Conservation (phyloP, 371 early-diverging fungal species). For the Circinella umbellata region DNA sequence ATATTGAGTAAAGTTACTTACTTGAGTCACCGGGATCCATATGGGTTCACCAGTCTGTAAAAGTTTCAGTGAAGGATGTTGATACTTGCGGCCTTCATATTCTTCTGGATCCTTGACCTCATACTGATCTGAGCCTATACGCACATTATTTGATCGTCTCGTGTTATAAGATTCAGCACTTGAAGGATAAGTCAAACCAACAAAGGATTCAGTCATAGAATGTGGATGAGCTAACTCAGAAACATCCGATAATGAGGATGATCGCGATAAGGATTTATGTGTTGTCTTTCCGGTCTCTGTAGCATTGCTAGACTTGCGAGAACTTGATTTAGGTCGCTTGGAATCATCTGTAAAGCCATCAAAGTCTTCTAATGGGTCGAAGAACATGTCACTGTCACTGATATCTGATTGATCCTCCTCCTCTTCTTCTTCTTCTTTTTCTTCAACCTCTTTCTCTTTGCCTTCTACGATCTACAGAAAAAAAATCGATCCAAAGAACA, state of each 20-base stretch:
- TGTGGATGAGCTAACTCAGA: constrained; percentile 30
- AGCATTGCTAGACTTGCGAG: constrained; percentile 3
- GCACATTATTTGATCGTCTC: constrained; percentile 28
- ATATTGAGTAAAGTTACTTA: constrained; percentile 18
- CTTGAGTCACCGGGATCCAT: constrained; percentile 77
- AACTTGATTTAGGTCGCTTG: constrained; percentile 9
- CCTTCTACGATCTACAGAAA: too few relatives aligned
- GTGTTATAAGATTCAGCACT: constrained; percentile 24
- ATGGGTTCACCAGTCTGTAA: constrained; percentile 63
- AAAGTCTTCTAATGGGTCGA: constrained; percentile 42
- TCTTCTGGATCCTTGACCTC: constrained; percentile 34
- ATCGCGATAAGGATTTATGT: constrained; percentile 17
- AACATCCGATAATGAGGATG: constrained; percentile 31
- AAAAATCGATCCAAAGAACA: too few relatives aligned
- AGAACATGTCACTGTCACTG: constrained; percentile 35
- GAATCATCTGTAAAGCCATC: not conserved
- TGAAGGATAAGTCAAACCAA: constrained; percentile 51
- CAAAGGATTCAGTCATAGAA: constrained; percentile 52
- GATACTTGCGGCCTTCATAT: constrained; percentile 34
- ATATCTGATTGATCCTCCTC: constrained; percentile 16
- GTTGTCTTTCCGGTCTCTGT: not conserved
- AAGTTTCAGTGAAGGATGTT: constrained; percentile 35
- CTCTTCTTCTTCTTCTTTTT: constrained; percentile 16
- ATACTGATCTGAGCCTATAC: constrained; percentile 11
- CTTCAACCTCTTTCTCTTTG: not conserved